These are phyloP conservation scores for Phellopilus nigrolimitatus DNA, from an alignment of 1,284 basidiomycete genomes.

Conservation along the genomic window DNA sequence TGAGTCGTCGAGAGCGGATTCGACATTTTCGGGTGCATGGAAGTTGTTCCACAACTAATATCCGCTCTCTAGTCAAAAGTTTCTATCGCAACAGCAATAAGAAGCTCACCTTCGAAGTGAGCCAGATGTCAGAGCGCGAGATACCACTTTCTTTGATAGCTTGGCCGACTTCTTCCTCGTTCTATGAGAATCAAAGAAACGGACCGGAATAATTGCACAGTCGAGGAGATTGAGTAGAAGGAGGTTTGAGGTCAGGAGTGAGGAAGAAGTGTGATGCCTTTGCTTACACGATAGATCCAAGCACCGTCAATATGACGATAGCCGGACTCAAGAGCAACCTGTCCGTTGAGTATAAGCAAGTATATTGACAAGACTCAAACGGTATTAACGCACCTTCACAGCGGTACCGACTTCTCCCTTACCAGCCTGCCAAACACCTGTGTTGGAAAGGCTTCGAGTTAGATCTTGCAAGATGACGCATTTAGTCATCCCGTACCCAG, in stretches of 20 bases:
- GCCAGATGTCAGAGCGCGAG: slow-evolving; percentile 45
- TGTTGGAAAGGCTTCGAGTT: background rate
- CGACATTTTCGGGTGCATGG: slow-evolving; percentile 63
- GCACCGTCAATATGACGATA: slow-evolving; percentile 43
- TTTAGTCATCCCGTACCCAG: slow-evolving; percentile 37
- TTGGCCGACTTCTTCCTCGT: slow-evolving; percentile 50
- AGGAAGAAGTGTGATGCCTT: background rate
- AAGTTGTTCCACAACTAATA: slow-evolving; percentile 37
- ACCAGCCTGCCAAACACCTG: slow-evolving; percentile 61
- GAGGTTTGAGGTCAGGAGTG: too few species aligned
- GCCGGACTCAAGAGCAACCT: slow-evolving; percentile 36
- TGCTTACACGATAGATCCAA: slow-evolving; percentile 26
- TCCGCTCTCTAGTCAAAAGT: background rate
- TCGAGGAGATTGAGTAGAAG: too few species aligned
- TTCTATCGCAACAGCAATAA: background rate
- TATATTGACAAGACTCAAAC: slow-evolving; percentile 24
- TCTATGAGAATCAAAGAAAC: slow-evolving; percentile 25
- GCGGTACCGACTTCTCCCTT: slow-evolving; percentile 52
- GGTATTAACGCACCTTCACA: slow-evolving; percentile 42
- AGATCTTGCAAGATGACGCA: background rate
- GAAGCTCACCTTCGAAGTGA: slow-evolving; percentile 31
- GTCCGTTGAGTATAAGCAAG: background rate
- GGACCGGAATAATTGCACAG: too few species aligned
- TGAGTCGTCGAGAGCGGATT: slow-evolving; percentile 63
- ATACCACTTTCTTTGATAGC: slow-evolving; percentile 48